These are phyloP conservation scores for Eucalyptus tenuipes DNA, from an alignment of 345 rosid genomes.

Conservation along the genomic window DNA sequence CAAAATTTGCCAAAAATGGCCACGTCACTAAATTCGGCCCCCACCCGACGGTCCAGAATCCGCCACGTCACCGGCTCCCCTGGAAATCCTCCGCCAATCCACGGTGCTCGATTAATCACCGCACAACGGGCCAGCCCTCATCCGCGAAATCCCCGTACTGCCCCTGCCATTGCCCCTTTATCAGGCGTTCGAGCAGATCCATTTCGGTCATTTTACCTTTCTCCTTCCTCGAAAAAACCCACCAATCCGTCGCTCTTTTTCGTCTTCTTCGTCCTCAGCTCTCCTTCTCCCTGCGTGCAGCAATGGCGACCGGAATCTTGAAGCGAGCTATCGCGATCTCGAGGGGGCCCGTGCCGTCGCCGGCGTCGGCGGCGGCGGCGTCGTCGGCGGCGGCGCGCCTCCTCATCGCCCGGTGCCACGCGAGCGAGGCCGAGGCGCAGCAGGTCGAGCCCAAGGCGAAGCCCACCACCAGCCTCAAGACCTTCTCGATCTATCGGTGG, in stretches of 20 bases:
- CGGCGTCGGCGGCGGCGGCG: not conserved
- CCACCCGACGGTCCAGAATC: not conserved
- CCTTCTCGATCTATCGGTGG: conserved; percentile 94
- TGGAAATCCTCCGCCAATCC: not conserved
- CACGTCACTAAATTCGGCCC: not conserved
- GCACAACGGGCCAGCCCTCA: not conserved
- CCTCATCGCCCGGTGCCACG: conserved; percentile 24
- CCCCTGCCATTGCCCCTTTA: not conserved
- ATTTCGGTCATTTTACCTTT: not conserved
- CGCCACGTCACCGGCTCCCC: not conserved
- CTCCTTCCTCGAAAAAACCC: not conserved
- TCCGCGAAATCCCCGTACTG: not conserved
- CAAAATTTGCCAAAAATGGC: not conserved
- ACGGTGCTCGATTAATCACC: not conserved
- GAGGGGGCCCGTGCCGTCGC: not conserved
- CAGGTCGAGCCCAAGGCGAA: conserved; percentile 21
- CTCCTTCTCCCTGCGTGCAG: not conserved
- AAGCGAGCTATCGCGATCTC: not conserved
- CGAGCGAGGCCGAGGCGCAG: conserved; percentile 41
- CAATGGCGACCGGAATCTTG: not conserved
- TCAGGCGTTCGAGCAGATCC: not conserved
- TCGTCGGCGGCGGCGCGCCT: conserved; percentile 4
- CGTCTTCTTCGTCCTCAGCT: not conserved
- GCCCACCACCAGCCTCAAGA: conserved; percentile 23
- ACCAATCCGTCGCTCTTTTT: not conserved